Evolutionary conservation across 177 flowering plant species (phyloP), one percentile per base, ranked within the genome.

Genomic region (Vitis hybrid): DNA sequence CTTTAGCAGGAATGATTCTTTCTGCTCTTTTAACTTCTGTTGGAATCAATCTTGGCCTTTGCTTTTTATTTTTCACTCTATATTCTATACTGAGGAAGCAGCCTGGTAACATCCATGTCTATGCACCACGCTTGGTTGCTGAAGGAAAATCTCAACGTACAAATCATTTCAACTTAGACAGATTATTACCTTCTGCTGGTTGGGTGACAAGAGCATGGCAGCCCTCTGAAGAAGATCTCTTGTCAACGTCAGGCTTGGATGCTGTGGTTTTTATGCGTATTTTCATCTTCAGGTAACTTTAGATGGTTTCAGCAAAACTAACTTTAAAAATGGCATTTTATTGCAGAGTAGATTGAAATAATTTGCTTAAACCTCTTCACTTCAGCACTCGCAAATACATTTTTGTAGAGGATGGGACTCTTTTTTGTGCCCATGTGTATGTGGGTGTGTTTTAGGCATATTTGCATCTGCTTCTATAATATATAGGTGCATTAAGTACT

Each of bases 21-120:
- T 87, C 95, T 11, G 98, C 99, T 50, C 93, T 95, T 38, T 84
- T 95, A 75, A 93, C 97, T 18, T 89, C 98, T 1, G 94, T 95
- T 55, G 98, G 97, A 61, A 93, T 93, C 74, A 95, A 95, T 81
- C 75, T 85, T 57, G 91, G 89, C 11, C 90, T 93, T 20, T 95
- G 95, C 69, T 65, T 88, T 55, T 52, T 95, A n/a, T 92, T 84
- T 57, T 83, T 91, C 80, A 82, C 90, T 51, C 80, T 92, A 6
- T 93, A 93, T 76, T 91, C 99, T 44, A 76, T 93, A 67, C 69
- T 95, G 76, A 84, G 94, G 77, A 95, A 89, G 65, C 97, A 87
- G 69, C 92, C 96, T 0, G 69, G 80, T 15, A 85, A 90, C 65
- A 55, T 78, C 65, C 4, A 74, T 44, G 94, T 95, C 55, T 95